Percentiles rank a stretch among this genome's conserved stretches.
phyloP scores from a whole-genome alignment of 257 asterid species.

The Solanum boliviense region DNA sequence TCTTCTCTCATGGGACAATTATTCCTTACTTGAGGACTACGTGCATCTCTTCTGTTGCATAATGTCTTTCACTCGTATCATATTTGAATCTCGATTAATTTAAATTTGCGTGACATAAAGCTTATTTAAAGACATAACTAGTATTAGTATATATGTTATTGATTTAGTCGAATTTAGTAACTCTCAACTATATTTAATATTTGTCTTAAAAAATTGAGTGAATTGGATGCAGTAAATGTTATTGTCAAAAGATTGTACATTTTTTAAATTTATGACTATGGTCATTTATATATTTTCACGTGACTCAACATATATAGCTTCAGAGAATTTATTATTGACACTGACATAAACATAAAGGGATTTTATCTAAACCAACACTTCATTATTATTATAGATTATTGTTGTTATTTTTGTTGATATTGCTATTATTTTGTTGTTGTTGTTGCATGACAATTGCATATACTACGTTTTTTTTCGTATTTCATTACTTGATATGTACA shows the following conservation, averaged over 20 bases:
- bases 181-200: too few relatives aligned
- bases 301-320: neutral
- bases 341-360: neutral
- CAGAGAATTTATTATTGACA: neutral
- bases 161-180: too few relatives aligned
- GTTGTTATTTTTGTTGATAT: neutral
- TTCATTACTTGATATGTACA: neutral
- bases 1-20: conserved; percentile 11
- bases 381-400: neutral
- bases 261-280: neutral
- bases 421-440: neutral
- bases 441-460: neutral
- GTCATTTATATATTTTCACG: neutral
- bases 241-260: neutral
- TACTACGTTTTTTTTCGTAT: neutral
- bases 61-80: neutral
- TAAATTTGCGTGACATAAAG: rapidly evolving
- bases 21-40: neutral
- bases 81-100: too few relatives aligned
- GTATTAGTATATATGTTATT: too few relatives aligned
- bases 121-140: rapidly evolving
- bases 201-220: too few relatives aligned
- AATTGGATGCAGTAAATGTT: neutral
- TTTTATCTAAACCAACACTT: neutral
- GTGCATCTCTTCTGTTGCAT: neutral